Evolutionary conservation across 129 eudicot genomes (phyloP).

Genomic region (Helianthus tuberosus): DNA sequence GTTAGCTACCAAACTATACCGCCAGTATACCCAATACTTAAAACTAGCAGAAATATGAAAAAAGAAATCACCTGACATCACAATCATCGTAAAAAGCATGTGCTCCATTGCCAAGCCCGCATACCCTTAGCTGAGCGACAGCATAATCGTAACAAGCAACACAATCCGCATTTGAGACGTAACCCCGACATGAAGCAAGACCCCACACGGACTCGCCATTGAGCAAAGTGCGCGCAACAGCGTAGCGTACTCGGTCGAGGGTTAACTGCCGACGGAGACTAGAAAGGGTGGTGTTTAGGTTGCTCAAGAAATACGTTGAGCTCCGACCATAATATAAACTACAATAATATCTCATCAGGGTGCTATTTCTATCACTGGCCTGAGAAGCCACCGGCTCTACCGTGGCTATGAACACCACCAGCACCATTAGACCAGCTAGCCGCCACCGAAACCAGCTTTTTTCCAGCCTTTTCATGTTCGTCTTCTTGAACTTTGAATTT

Average conservation of each 20-base stretch:
- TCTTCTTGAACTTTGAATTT: neutral
- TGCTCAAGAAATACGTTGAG: slow-evolving; percentile 35
- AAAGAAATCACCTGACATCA: slow-evolving; percentile 44
- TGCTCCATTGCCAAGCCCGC: slow-evolving; percentile 44
- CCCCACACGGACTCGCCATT: slow-evolving; percentile 46
- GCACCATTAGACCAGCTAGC: neutral
- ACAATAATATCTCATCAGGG: slow-evolving; percentile 6
- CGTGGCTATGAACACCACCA: slow-evolving; percentile 1
- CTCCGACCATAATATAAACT: slow-evolving; percentile 11
- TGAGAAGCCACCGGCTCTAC: slow-evolving; percentile 11
- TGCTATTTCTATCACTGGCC: slow-evolving; percentile 13
- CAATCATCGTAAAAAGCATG: slow-evolving; percentile 50
- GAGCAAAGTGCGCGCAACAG: slow-evolving; percentile 32
- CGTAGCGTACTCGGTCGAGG: slow-evolving; percentile 18
- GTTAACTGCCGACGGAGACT: slow-evolving; percentile 43
- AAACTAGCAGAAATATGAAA: neutral
- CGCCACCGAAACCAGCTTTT: neutral
- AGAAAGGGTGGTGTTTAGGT: slow-evolving; percentile 48
- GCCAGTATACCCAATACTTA: no score
- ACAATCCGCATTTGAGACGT: slow-evolving; percentile 44
- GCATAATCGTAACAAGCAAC: slow-evolving; percentile 52
- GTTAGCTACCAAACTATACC: no score
- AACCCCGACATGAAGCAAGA: slow-evolving; percentile 50
- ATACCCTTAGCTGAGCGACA: slow-evolving; percentile 29
- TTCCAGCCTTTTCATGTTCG: slow-evolving; percentile 12